Evolutionary conservation across 306 rosid genomes (phyloP), one percentile per base, ranked within the genome.

Genomic region (Biancaea sappan): DNA sequence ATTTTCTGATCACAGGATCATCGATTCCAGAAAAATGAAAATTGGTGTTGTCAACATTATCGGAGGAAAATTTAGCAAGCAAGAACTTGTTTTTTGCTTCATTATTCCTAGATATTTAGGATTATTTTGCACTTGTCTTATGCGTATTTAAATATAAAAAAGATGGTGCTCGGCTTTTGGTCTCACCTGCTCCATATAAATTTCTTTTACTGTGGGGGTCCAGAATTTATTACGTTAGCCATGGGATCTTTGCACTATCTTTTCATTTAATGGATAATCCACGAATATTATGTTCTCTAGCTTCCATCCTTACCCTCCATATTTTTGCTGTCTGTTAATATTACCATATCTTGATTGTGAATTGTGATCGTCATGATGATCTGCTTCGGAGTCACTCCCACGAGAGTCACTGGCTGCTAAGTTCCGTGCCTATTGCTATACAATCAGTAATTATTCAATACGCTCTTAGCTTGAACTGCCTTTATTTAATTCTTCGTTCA

Each of bases 141-240:
- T 10, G 10, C 5, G 22, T 48, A 24, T n/a, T 48, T 48, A 18
- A 48, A 48, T 15, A 44, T n/a, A n/a, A 16, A 46, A 16, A 7
- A 46, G 52, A 4, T 46, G 52, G 52, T 15, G 50, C 50, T 43
- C 18, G n/a, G 15, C 50, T 43, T 43, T 43, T 43, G 18, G 52
- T 44, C 21, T 8, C 52, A 16, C 52, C 12, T 76, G 29, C 69
- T 73, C 60, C 80, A 67, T 57, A 34, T 67, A 38, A 46, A 29
- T 41, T 66, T 67, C 74, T 66, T 56, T 35, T n/a, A 29, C 48
- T 54, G 35, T 11, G 69, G 46, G 68, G 29, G 50, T 67, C 61
- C 38, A n/a, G 62, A 67, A 76, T 67, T 35, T 26, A 57, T 32
- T 57, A 57, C 60, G 32, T 34, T 22, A 32, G 35, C 21, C 26